Percentiles rank a stretch among this genome's conserved stretches.
Evolutionary conservation across 73 alveolate species (phyloP).

Genomic region (Paraurostyla sp.): DNA sequence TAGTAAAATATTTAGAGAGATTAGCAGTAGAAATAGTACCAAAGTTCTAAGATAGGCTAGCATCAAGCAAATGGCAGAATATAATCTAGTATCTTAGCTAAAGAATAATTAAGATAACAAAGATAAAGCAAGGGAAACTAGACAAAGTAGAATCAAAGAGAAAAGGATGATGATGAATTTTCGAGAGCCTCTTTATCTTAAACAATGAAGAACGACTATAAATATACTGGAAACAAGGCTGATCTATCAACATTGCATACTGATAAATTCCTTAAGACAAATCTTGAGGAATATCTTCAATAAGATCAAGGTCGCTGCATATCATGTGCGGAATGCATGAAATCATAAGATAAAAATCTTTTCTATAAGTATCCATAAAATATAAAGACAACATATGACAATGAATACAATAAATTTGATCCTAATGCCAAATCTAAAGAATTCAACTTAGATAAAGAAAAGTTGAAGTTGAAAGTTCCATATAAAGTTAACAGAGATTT

Average conservation of each 20-base stretch:
- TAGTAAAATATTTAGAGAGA: background rate
- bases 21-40: too few species aligned
- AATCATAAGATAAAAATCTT: constrained; percentile 16
- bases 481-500: constrained; percentile 41
- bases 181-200: background rate
- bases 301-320: constrained; percentile 36
- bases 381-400: background rate
- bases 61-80: too few species aligned
- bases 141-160: too few species aligned
- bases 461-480: constrained; percentile 11
- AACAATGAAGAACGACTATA: background rate
- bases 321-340: constrained; percentile 44
- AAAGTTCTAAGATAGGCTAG: too few species aligned
- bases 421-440: constrained; percentile 16
- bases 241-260: background rate
- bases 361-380: constrained; percentile 27
- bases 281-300: background rate
- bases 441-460: constrained; percentile 44
- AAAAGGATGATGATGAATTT: background rate
- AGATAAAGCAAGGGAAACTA: background rate
- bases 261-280: background rate
- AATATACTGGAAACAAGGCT: too few species aligned
- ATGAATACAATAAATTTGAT: constrained; percentile 4
- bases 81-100: too few species aligned
- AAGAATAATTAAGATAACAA: background rate